Conservation (phyloP, 306 rosid species). For the Trifolium pratense region DNA sequence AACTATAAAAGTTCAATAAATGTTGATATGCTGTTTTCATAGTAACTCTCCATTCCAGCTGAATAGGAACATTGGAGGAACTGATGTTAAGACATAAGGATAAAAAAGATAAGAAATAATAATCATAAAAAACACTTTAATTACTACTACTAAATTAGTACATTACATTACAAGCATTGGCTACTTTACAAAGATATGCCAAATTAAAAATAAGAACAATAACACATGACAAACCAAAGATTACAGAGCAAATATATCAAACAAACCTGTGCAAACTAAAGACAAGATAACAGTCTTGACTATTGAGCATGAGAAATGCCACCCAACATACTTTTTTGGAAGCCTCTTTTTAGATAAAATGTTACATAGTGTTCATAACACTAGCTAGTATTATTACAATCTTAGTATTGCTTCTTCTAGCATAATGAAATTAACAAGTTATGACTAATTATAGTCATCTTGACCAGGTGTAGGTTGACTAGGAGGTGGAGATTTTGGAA, state of each 20-base stretch:
- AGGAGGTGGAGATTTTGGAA: constrained; percentile 71
- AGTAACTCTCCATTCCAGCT: too few relatives aligned
- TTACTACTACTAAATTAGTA: too few relatives aligned
- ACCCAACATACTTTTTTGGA: background rate
- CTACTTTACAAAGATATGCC: too few relatives aligned
- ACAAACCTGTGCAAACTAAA: too few relatives aligned
- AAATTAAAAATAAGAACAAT: background rate
- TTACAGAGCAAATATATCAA: constrained; percentile 21
- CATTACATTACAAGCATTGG: too few relatives aligned
- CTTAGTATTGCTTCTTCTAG: background rate
- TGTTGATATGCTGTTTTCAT: too few relatives aligned
- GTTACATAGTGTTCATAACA: background rate
- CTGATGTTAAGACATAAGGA: too few relatives aligned
- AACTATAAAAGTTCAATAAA: too few relatives aligned
- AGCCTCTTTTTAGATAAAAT: constrained; percentile 28
- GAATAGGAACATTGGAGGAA: too few relatives aligned
- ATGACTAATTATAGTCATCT: constrained; percentile 28
- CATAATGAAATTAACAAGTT: background rate
- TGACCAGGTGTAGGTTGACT: constrained; percentile 41
- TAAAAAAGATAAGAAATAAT: too few relatives aligned
- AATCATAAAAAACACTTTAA: too few relatives aligned
- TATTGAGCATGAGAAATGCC: constrained; percentile 16
- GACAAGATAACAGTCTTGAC: background rate
- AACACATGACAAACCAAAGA: constrained; percentile 24
- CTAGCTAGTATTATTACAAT: background rate